Base-by-base conservation (phyloP, 2,329 filamentous ascomycete genomes). In the Hypoxylon sp. region DNA sequence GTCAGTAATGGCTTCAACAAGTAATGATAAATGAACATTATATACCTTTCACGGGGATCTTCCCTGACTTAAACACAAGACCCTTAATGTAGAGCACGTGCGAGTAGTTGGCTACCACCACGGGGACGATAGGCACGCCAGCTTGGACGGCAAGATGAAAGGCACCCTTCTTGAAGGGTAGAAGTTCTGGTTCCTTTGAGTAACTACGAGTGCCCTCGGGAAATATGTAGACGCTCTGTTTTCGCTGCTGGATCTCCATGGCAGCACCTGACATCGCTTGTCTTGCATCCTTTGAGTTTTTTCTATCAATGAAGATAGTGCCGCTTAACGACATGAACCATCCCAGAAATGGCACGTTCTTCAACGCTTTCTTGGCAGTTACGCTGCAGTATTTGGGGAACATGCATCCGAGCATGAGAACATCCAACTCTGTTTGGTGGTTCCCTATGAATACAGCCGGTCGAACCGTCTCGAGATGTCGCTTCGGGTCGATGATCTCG, bases 141-240 rank as follows among this genome's bases (percentile, higher is more conserved):
- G 95, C 95, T 84, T 98, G 93, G 19, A 99, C 89, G 50, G 96
- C 96, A 35, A 99, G 87, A 80, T 99, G 95, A 82, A 99, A 99
- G 51, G 95, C 96, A 66, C 96, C 96, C 85, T 99, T 99, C 84
- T 99, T 99, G 86, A 98, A 99, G n/a, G 94, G 93, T 60, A 98
- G 84, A 75, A 99, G 83, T 65, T 87, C 88, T 1, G 96, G 92
- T 60, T 94, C 90, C 74, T 91, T 89, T 63, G 92, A 87, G 82
- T 98, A 97, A 79, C 93, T 97, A 73, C 96, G 88, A 1, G 96
- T 99, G 55, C 96, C 96, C 83, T 99, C 96, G 65, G 92, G 92
- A 81, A 95, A 95, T 83, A 95, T 94, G 83, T 90, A 95, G 74
- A 95, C 92, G 80, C 87, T 92, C 84, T 94, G 92, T 70, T 83